A percentile compares a stretch with the other conserved stretches of the same genome.
Evolutionary conservation across 2,329 filamentous ascomycete species (phyloP).

Genomic region (Hortaea werneckii): DNA sequence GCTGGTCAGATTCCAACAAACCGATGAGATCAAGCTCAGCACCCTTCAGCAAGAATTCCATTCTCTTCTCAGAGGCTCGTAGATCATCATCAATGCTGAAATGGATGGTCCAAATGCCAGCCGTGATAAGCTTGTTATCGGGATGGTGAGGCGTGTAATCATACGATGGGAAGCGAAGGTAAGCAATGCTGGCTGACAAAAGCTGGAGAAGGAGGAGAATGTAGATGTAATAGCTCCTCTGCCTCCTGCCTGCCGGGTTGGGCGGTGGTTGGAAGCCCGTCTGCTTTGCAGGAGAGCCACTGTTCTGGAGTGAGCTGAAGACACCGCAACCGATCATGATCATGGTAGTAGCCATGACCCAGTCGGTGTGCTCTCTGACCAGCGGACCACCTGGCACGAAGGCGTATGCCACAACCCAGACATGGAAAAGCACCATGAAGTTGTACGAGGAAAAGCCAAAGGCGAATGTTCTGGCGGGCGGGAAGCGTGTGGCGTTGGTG

Average conservation of each 20-base stretch:
- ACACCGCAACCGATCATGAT: constrained; percentile 73
- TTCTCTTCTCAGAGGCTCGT: constrained; percentile 94
- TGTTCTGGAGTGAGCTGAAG: constrained; percentile 51
- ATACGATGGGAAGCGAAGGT: constrained; percentile 83
- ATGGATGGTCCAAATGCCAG: constrained; percentile 97
- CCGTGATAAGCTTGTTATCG: constrained; percentile 78
- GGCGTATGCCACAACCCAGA: constrained; percentile 96
- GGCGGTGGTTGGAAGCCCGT: constrained; percentile 26
- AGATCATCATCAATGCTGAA: constrained; percentile 97
- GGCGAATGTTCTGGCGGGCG: constrained; percentile 72
- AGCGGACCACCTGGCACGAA: constrained; percentile 92
- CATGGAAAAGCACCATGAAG: constrained; percentile 88
- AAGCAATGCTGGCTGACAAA: constrained; percentile 68
- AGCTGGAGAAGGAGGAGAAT: constrained; percentile 68
- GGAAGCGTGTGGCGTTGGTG: constrained; percentile 63
- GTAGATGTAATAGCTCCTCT: constrained; percentile 59
- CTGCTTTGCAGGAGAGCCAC: constrained; percentile 31
- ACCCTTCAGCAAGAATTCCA: constrained; percentile 61
- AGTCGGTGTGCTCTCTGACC: constrained; percentile 89
- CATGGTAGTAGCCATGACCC: constrained; percentile 86
- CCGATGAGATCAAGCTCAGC: constrained; percentile 96
- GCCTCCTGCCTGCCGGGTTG: constrained; percentile 39
- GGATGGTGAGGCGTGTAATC: constrained; percentile 85
- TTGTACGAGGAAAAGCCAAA: constrained; percentile 87
- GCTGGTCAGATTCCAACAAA: constrained; percentile 83